Evolutionary conservation across 2,329 filamentous ascomycete genomes (phyloP).

Genomic region (Fusarium brevicatenulatum): DNA sequence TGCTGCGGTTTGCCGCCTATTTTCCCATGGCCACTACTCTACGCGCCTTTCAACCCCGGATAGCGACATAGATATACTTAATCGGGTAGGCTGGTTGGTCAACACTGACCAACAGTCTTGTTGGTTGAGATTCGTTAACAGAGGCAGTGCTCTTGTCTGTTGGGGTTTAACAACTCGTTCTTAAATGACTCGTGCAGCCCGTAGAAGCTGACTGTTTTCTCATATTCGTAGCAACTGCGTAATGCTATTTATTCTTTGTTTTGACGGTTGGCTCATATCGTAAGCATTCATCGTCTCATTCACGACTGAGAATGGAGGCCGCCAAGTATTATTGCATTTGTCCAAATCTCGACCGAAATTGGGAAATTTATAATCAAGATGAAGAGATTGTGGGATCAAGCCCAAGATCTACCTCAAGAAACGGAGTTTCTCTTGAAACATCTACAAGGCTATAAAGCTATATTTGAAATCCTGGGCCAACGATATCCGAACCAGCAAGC

Average conservation of each 20-base stretch:
- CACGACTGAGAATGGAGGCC: conserved; percentile 23
- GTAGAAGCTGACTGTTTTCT: neutral
- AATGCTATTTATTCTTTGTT: neutral
- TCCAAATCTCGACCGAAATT: conserved; percentile 37
- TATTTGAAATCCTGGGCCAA: conserved; percentile 30
- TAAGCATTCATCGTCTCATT: neutral
- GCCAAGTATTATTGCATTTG: conserved; percentile 39
- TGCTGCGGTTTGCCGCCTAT: conserved; percentile 22
- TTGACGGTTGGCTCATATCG: neutral
- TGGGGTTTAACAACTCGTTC: neutral
- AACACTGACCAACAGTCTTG: neutral
- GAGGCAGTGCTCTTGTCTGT: conserved; percentile 19
- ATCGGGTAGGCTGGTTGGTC: neutral
- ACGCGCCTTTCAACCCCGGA: conserved; percentile 18
- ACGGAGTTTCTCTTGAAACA: conserved; percentile 33
- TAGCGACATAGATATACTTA: neutral
- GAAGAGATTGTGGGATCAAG: conserved; percentile 40
- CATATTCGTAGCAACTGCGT: neutral
- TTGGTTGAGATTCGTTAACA: neutral
- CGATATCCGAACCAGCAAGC: conserved; percentile 15
- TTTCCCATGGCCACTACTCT: neutral
- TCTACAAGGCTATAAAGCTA: conserved; percentile 19
- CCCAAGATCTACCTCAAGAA: conserved; percentile 39
- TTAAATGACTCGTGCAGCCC: neutral
- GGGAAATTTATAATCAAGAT: conserved; percentile 34